Percentiles rank a stretch among this genome's conserved stretches.
These are phyloP conservation scores for Hymenoscyphus repandus DNA, from an alignment of 2,329 filamentous ascomycete genomes.

Conservation along the genomic window DNA sequence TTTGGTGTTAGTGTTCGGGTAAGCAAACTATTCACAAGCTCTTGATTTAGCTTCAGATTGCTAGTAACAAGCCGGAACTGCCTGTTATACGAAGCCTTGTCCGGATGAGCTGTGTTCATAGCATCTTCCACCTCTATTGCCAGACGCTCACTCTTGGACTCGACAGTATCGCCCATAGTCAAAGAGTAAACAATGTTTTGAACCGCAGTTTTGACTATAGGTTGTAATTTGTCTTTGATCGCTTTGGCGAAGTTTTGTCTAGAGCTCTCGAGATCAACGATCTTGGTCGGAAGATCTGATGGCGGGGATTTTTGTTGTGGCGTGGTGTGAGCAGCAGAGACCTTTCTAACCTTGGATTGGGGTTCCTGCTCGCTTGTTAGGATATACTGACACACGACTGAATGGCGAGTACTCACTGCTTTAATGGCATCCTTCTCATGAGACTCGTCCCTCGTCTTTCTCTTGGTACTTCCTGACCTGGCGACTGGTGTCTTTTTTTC, in stretches of 20 bases:
- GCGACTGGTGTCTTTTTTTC: slow-evolving; percentile 37
- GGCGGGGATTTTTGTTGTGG: slow-evolving; percentile 23
- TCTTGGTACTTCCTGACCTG: slow-evolving; percentile 42
- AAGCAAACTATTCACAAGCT: slow-evolving; percentile 72
- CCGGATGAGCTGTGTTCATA: slow-evolving; percentile 51
- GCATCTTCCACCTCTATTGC: slow-evolving; percentile 77
- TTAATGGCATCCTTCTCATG: slow-evolving; percentile 45
- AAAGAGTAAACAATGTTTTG: slow-evolving; percentile 60
- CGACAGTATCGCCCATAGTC: slow-evolving; percentile 57
- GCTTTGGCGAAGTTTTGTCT: slow-evolving; percentile 67
- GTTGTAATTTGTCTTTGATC: slow-evolving; percentile 63
- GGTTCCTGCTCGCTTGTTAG: slow-evolving; percentile 34
- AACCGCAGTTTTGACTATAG: slow-evolving; percentile 60
- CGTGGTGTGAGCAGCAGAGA: slow-evolving; percentile 43
- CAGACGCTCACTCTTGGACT: slow-evolving; percentile 61
- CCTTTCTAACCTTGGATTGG: slow-evolving; percentile 47
- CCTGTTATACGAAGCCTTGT: slow-evolving; percentile 46
- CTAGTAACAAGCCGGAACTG: slow-evolving; percentile 74
- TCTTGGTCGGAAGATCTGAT: slow-evolving; percentile 44
- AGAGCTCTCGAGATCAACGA: slow-evolving; percentile 52
- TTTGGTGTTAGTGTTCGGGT: slow-evolving; percentile 64
- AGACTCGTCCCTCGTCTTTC: slow-evolving; percentile 53
- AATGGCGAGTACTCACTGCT: slow-evolving; percentile 33
- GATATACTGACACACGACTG: background rate
- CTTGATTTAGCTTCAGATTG: slow-evolving; percentile 84